These are phyloP conservation scores for Moricandia arvensis DNA, from an alignment of 345 rosid genomes.

Conservation along the genomic window DNA sequence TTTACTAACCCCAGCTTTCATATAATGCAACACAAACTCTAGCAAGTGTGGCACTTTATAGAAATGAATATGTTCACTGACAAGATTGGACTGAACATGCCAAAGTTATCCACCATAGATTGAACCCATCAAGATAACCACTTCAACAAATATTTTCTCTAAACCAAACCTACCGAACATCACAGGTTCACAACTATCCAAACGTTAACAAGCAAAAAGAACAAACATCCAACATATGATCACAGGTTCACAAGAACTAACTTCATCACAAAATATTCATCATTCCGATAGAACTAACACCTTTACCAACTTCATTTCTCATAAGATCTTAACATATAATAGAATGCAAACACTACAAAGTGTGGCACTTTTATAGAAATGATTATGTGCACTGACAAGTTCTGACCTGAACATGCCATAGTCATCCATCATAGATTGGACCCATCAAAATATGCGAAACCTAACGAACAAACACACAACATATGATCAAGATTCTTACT, in stretches of 20 bases:
- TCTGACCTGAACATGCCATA: neutral
- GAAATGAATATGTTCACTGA: neutral
- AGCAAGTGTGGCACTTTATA: neutral
- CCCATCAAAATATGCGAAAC: neutral
- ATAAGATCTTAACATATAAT: neutral
- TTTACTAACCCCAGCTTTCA: neutral
- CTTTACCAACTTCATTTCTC: neutral
- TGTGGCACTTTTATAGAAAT: neutral
- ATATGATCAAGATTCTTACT: constrained; percentile 43
- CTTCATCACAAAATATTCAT: constrained; percentile 3
- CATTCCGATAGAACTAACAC: neutral
- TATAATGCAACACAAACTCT: neutral
- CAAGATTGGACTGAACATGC: neutral
- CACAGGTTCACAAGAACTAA: neutral
- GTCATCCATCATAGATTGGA: neutral
- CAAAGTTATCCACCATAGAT: neutral
- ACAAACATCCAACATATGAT: neutral
- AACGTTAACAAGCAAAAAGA: neutral
- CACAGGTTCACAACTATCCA: neutral
- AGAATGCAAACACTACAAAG: neutral
- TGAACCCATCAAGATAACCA: constrained; percentile 4
- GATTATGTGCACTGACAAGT: neutral
- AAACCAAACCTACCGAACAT: neutral
- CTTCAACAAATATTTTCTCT: neutral
- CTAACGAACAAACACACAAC: neutral